Conservation (phyloP, 129 eudicot genomes). For the Heracleum sosnowskyi region DNA sequence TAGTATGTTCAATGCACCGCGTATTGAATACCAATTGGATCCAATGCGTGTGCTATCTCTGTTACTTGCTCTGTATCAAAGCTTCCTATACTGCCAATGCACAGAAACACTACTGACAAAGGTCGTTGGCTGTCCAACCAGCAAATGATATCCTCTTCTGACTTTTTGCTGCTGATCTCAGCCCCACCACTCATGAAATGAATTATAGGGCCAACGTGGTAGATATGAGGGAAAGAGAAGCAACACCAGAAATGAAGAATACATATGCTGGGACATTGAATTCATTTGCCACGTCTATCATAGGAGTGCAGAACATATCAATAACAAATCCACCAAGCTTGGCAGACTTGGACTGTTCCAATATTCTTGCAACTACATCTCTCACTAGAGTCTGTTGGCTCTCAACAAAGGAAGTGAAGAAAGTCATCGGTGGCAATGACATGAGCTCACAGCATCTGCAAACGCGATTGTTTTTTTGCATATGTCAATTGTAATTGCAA, state of each 20-base stretch:
- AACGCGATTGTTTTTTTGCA: too few species aligned
- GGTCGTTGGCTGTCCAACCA: slow-evolving; percentile 28
- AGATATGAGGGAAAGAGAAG: slow-evolving; percentile 9
- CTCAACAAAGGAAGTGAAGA: not conserved
- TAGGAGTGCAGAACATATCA: slow-evolving; percentile 31
- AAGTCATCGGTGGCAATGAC: not conserved
- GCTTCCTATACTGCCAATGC: slow-evolving; percentile 33
- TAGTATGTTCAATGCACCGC: too few species aligned
- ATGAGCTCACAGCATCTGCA: too few species aligned
- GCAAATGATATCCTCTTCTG: too few species aligned
- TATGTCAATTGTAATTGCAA: too few species aligned
- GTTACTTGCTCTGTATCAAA: slow-evolving; percentile 17
- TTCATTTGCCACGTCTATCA: slow-evolving; percentile 34
- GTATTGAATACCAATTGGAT: too few species aligned
- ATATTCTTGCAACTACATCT: not conserved
- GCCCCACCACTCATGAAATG: not conserved
- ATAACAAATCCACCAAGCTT: slow-evolving; percentile 22
- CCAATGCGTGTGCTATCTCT: too few species aligned
- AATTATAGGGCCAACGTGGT: not conserved
- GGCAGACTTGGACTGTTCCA: not conserved
- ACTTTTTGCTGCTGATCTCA: too few species aligned
- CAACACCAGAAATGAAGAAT: slow-evolving; percentile 29
- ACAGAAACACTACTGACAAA: slow-evolving; percentile 35
- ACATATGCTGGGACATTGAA: slow-evolving; percentile 28
- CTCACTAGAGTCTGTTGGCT: not conserved